These are phyloP conservation scores for Trypanosoma melophagium DNA, from an alignment of 208 protist species.

Conservation along the genomic window DNA sequence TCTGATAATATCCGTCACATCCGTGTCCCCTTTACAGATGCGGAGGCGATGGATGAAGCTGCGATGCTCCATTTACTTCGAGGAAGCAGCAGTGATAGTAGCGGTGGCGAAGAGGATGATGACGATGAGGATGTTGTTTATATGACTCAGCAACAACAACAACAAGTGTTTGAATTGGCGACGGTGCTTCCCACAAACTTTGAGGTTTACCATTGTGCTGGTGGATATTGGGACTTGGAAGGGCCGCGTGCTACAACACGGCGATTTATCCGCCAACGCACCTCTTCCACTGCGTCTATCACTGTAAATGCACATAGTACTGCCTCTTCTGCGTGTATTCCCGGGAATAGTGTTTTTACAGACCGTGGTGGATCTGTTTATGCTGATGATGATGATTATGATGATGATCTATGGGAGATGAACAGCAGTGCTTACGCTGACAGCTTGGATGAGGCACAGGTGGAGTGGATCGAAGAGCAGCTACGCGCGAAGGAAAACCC, in stretches of 20 bases:
- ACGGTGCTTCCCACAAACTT: not conserved
- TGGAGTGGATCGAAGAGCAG: slow-evolving; percentile 81
- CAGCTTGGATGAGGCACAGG: slow-evolving; percentile 72
- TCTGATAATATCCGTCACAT: slow-evolving; percentile 47
- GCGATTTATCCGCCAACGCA: slow-evolving; percentile 25
- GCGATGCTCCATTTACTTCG: slow-evolving; percentile 52
- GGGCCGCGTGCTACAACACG: slow-evolving; percentile 13
- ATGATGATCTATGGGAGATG: slow-evolving; percentile 64
- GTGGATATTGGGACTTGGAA: slow-evolving; percentile 28
- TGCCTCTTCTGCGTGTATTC: slow-evolving; percentile 2
- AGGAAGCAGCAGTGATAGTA: slow-evolving; percentile 37
- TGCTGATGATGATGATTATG: slow-evolving; percentile 17
- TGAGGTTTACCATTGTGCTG: slow-evolving; percentile 5
- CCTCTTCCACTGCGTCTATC: slow-evolving; percentile 23
- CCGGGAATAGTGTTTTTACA: slow-evolving; percentile 11
- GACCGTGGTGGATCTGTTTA: slow-evolving; percentile 10
- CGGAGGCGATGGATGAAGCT: slow-evolving; percentile 40
- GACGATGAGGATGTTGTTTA: slow-evolving; percentile 13
- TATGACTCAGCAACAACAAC: slow-evolving; percentile 6
- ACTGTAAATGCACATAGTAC: slow-evolving; percentile 12
- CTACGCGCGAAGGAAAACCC: slow-evolving; percentile 46
- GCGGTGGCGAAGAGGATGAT: slow-evolving; percentile 31
- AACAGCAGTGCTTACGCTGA: slow-evolving; percentile 83
- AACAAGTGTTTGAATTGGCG: not conserved
- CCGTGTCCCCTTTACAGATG: slow-evolving; percentile 51